Percentiles rank a stretch among this genome's conserved stretches.
These are phyloP conservation scores for Termitomyces sp. DNA, from an alignment of 768 basidiomycete genomes.

Conservation along the genomic window DNA sequence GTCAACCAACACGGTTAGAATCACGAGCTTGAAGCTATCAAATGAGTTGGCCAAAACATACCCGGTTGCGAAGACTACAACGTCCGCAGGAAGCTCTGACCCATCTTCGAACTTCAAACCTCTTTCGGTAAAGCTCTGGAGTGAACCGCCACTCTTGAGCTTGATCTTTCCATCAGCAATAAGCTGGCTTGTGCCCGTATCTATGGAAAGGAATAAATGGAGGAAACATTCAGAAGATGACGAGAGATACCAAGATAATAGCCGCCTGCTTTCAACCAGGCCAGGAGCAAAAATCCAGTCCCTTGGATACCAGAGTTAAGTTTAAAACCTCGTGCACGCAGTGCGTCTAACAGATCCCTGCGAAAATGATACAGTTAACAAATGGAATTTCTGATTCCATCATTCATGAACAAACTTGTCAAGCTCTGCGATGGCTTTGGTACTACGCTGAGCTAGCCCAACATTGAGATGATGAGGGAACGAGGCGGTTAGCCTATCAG, in stretches of 20 bases:
- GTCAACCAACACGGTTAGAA: background rate
- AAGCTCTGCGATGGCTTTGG: constrained; percentile 40
- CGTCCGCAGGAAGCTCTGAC: constrained; percentile 17
- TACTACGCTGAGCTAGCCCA: constrained; percentile 25
- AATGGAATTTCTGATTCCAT: background rate
- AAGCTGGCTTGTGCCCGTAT: constrained; percentile 27
- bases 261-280: constrained; percentile 48
- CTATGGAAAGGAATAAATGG: background rate
- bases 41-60: constrained; percentile 13
- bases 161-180: constrained; percentile 65
- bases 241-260: constrained; percentile 54
- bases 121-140: constrained; percentile 35
- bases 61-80: constrained; percentile 42
- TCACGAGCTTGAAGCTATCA: too few relatives aligned
- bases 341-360: constrained; percentile 40
- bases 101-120: constrained; percentile 44
- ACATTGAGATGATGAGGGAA: constrained; percentile 34
- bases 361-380: background rate
- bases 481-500: constrained; percentile 44
- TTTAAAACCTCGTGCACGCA: constrained; percentile 55
- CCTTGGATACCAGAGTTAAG: constrained; percentile 44
- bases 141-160: constrained; percentile 49
- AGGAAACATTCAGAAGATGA: background rate
- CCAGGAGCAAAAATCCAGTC: constrained; percentile 45
- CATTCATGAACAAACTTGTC: constrained; percentile 40